Evolutionary conservation across 2,329 filamentous ascomycete species (phyloP).

Genomic region (Sodiomyces alkalinus): DNA sequence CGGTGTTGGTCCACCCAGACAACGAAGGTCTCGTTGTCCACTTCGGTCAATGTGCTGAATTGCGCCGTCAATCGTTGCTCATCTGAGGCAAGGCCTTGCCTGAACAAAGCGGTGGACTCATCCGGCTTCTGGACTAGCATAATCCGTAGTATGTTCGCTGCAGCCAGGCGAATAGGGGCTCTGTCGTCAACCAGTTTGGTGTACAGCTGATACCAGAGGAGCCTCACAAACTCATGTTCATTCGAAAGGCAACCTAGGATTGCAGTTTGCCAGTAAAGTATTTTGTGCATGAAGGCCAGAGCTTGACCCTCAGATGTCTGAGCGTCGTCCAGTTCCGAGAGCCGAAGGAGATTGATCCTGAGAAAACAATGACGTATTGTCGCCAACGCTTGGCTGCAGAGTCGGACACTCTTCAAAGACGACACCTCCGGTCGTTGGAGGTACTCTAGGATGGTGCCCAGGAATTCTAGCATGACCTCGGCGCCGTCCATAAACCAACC

Average conservation of each 20-base stretch:
- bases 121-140: slow-evolving; percentile 85
- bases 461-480: slow-evolving; percentile 70
- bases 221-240: slow-evolving; percentile 67
- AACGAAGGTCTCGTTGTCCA: slow-evolving; percentile 81
- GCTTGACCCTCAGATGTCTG: slow-evolving; percentile 45
- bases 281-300: slow-evolving; percentile 61
- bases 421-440: slow-evolving; percentile 74
- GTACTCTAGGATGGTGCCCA: slow-evolving; percentile 74
- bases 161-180: slow-evolving; percentile 52
- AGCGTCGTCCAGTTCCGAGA: slow-evolving; percentile 68
- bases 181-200: slow-evolving; percentile 65
- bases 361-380: slow-evolving; percentile 66
- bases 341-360: slow-evolving; percentile 59
- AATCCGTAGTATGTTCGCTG: slow-evolving; percentile 79
- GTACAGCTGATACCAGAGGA: slow-evolving; percentile 89
- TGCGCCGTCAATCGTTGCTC: slow-evolving; percentile 58
- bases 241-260: slow-evolving; percentile 63
- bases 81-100: slow-evolving; percentile 53
- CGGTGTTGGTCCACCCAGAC: slow-evolving; percentile 77
- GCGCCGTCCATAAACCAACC: slow-evolving; percentile 92
- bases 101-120: slow-evolving; percentile 61
- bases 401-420: slow-evolving; percentile 69
- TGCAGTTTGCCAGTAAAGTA: slow-evolving; percentile 92
- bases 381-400: slow-evolving; percentile 72
- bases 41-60: slow-evolving; percentile 70